Evolutionary conservation across 768 basidiomycete species (phyloP).

Genomic region (Amanita polypyramis): DNA sequence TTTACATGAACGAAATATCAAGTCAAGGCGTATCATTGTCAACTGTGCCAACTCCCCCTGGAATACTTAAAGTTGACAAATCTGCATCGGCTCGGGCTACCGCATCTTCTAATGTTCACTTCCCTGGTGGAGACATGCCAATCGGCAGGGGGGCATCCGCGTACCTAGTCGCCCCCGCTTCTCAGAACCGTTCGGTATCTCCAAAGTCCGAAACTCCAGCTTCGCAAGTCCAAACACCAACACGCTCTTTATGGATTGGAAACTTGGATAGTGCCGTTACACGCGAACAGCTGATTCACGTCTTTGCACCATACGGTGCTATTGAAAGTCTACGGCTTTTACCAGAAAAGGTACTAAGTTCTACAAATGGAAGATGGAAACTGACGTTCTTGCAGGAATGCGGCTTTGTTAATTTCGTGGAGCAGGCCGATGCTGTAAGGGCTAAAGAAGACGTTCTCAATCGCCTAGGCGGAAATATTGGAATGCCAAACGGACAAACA

Average conservation of each 20-base stretch:
- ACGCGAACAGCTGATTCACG: slow-evolving; percentile 88
- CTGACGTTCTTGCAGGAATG: slow-evolving; percentile 57
- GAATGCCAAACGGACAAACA: slow-evolving; percentile 90
- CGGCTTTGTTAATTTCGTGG: slow-evolving; percentile 98
- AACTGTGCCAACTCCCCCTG: slow-evolving; percentile 29
- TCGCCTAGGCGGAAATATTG: slow-evolving; percentile 87
- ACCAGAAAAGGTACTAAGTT: slow-evolving; percentile 78
- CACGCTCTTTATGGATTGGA: slow-evolving; percentile 96
- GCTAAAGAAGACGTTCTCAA: slow-evolving; percentile 98
- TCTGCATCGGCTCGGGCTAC: slow-evolving; percentile 30
- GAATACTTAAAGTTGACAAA: slow-evolving; percentile 58
- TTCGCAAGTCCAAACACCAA: slow-evolving; percentile 83
- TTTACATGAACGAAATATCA: slow-evolving; percentile 48
- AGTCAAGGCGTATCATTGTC: slow-evolving; percentile 29
- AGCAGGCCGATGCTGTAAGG: slow-evolving; percentile 89
- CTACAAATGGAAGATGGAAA: slow-evolving; percentile 7
- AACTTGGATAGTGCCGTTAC: slow-evolving; percentile 93
- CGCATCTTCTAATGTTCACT: slow-evolving; percentile 51
- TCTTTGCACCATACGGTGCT: slow-evolving; percentile 94
- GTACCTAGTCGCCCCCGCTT: slow-evolving; percentile 59
- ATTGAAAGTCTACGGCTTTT: slow-evolving; percentile 92
- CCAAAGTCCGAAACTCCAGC: slow-evolving; percentile 68
- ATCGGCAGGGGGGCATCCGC: slow-evolving; percentile 44
- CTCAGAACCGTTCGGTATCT: slow-evolving; percentile 68
- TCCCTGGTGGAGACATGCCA: slow-evolving; percentile 50